Conservation (phyloP, 192 early-diverging fungal genomes). For the Kickxella alabastrina region DNA sequence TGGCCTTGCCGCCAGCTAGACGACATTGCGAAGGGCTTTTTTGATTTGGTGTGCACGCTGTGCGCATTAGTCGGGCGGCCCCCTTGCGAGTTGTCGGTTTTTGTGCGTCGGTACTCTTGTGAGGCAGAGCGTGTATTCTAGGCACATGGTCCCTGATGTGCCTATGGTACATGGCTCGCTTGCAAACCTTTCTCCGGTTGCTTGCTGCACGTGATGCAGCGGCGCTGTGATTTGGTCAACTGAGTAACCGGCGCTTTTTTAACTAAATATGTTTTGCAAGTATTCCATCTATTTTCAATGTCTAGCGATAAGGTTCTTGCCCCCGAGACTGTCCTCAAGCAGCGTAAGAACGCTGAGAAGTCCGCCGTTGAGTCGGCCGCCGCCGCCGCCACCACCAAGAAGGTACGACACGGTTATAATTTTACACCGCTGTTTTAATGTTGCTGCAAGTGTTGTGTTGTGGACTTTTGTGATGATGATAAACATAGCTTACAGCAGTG, state of each 20-base stretch:
- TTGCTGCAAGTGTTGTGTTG: conserved; percentile 22
- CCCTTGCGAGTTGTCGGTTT: not conserved
- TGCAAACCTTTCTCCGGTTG: conserved; percentile 20
- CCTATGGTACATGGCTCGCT: conserved; percentile 43
- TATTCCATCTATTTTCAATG: not conserved
- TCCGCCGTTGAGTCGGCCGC: conserved; percentile 58
- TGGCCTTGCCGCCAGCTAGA: too few relatives aligned
- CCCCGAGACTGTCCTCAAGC: conserved; percentile 86
- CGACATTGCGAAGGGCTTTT: too few relatives aligned
- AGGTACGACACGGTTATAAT: conserved; percentile 10
- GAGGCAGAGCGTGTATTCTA: conserved; percentile 9
- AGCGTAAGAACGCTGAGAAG: conserved; percentile 76
- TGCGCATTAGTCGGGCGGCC: too few relatives aligned
- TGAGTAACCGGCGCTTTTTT: conserved; percentile 38
- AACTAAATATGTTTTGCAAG: conserved; percentile 6
- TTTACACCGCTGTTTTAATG: conserved; percentile 10
- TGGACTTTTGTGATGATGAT: conserved; percentile 44
- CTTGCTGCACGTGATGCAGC: not conserved
- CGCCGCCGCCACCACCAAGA: conserved; percentile 41
- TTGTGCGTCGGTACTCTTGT: conserved; percentile 8
- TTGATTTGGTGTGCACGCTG: too few relatives aligned
- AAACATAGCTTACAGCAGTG: conserved; percentile 15
- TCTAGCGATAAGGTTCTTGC: conserved; percentile 67
- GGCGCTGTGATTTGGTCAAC: conserved; percentile 8
- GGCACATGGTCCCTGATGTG: not conserved